Evolutionary conservation across 164 flowering plant genomes (phyloP).

Genomic region (Vitis amurensis): DNA sequence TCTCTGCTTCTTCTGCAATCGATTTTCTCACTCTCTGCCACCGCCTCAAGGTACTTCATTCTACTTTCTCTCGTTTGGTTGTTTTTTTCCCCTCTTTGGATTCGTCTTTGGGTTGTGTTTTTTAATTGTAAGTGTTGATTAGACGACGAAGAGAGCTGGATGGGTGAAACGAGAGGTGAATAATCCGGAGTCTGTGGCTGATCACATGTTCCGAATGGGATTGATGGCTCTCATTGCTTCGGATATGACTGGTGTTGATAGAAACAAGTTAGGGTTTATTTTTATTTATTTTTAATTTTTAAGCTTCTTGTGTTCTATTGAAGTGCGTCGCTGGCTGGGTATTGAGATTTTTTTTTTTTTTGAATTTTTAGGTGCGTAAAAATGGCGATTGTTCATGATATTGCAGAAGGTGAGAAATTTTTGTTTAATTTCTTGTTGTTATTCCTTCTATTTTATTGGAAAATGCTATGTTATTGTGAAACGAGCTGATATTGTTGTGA

Average conservation of each 20-base stretch:
- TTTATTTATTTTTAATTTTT: constrained; percentile 2
- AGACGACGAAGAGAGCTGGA: constrained; percentile 93
- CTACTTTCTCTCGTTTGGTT: background rate
- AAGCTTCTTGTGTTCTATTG: background rate
- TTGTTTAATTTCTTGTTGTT: background rate
- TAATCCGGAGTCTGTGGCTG: constrained; percentile 87
- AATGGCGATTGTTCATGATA: constrained; percentile 97
- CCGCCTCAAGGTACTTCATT: constrained; percentile 54
- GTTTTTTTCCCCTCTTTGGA: background rate
- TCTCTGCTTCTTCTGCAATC: constrained; percentile 63
- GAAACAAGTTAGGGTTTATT: constrained; percentile 61
- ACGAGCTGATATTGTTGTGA: too few species aligned
- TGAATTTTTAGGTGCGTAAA: constrained; percentile 69
- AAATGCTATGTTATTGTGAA: too few species aligned
- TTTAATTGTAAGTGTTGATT: background rate
- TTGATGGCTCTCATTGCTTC: constrained; percentile 82
- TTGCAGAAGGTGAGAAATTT: constrained; percentile 77
- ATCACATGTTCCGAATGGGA: constrained; percentile 97
- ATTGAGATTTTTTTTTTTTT: background rate
- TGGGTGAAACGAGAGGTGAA: constrained; percentile 71
- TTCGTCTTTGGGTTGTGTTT: constrained; percentile 1
- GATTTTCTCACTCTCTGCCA: constrained; percentile 84
- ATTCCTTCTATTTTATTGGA: too few species aligned
- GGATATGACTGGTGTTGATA: constrained; percentile 78
- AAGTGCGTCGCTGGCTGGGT: background rate